Percentiles rank a stretch among this genome's conserved stretches.
Conservation (phyloP, 2,329 filamentous ascomycete genomes). For the Claviceps purpurea region DNA sequence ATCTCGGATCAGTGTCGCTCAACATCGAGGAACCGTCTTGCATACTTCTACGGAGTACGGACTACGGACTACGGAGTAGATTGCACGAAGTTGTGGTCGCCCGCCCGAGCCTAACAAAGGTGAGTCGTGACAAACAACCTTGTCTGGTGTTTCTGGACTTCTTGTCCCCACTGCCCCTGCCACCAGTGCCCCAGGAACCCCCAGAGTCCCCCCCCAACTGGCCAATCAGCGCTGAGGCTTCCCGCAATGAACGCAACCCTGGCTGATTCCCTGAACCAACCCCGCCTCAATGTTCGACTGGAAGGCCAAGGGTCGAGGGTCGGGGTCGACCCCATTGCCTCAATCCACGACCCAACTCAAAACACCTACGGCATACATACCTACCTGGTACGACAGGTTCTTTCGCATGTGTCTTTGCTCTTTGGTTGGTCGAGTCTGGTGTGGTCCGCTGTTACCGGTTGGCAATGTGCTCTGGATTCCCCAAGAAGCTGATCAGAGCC, state of each 20-base stretch:
- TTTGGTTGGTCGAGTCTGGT: background rate
- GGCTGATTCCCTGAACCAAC: background rate
- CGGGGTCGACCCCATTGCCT: background rate
- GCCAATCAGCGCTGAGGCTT: background rate
- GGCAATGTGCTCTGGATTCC: background rate
- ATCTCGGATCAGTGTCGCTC: too few species aligned
- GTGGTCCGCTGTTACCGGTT: background rate
- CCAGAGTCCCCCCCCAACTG: background rate
- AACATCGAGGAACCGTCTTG: too few species aligned
- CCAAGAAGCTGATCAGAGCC: background rate
- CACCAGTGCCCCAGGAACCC: background rate
- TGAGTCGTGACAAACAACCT: too few species aligned
- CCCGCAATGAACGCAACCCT: background rate
- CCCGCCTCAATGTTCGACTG: background rate
- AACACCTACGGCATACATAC: background rate
- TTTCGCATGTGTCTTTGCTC: background rate
- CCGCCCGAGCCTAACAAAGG: too few species aligned
- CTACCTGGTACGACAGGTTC: background rate
- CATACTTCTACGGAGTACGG: too few species aligned
- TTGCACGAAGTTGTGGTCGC: too few species aligned
- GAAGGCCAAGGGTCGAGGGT: too few species aligned
- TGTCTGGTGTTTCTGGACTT: too few species aligned
- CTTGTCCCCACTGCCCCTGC: background rate
- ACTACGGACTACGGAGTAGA: too few species aligned
- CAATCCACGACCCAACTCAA: background rate